Percentiles rank a stretch among this genome's conserved stretches.
Conservation (phyloP, 2,329 filamentous ascomycete genomes). For the Fusarium pininemorale region DNA sequence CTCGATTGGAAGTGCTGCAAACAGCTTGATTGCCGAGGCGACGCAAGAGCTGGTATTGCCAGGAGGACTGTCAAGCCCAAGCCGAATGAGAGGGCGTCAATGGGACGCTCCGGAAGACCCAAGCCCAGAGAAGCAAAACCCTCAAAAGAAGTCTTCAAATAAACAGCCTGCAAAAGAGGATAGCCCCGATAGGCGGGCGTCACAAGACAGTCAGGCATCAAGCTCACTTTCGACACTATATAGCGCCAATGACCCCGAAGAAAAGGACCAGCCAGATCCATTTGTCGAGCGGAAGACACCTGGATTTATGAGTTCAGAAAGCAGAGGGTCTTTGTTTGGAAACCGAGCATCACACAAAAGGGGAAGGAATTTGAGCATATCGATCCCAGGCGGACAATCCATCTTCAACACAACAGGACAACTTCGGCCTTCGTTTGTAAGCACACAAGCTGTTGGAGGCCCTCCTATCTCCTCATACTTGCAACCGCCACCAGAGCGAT, state of each 20-base stretch:
- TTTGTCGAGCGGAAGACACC: slow-evolving; percentile 42
- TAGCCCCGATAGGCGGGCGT: slow-evolving; percentile 42
- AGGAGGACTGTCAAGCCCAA: slow-evolving; percentile 56
- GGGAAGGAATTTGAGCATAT: slow-evolving; percentile 37
- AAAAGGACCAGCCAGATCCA: slow-evolving; percentile 46
- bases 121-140: neutral
- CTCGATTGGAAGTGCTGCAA: slow-evolving; percentile 48
- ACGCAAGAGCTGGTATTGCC: slow-evolving; percentile 49
- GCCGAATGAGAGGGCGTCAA: slow-evolving; percentile 46
- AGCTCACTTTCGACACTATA: slow-evolving; percentile 67
- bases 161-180: slow-evolving; percentile 20
- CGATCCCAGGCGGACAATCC: slow-evolving; percentile 11
- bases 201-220: slow-evolving; percentile 56
- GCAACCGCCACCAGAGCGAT: slow-evolving; percentile 30
- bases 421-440: slow-evolving; percentile 35
- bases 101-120: slow-evolving; percentile 35
- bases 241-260: slow-evolving; percentile 61
- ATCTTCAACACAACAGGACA: slow-evolving; percentile 22
- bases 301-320: neutral
- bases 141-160: neutral
- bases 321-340: slow-evolving; percentile 30
- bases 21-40: slow-evolving; percentile 53
- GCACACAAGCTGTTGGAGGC: slow-evolving; percentile 38
- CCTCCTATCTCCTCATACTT: slow-evolving; percentile 25
- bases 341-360: slow-evolving; percentile 25